These are phyloP conservation scores for Pythium diclinum DNA, from an alignment of 352 stramenopile genomes.

Conservation along the genomic window DNA sequence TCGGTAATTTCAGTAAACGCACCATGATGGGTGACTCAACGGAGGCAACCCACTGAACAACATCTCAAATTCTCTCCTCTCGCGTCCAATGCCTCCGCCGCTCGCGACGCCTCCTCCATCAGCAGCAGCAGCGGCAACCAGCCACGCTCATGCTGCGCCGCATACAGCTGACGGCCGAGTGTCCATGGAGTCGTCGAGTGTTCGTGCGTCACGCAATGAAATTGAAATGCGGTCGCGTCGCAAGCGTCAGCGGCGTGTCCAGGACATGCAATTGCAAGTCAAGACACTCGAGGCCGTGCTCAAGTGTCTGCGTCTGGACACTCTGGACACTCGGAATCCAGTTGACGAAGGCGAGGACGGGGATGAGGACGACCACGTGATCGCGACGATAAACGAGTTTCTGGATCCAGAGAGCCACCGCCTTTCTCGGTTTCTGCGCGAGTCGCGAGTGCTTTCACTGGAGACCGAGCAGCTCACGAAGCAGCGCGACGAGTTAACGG, in stretches of 20 bases:
- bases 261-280: slow-evolving; percentile 1
- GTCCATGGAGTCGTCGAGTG: background rate
- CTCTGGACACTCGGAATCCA: background rate
- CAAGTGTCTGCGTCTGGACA: background rate
- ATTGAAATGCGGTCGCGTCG: slow-evolving; percentile 11
- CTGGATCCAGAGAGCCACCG: slow-evolving; percentile 5
- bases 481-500: background rate
- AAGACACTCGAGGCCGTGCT: slow-evolving; percentile 6
- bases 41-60: no score
- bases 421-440: background rate
- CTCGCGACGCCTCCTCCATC: no score
- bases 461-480: background rate
- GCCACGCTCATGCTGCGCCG: no score
- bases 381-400: slow-evolving; percentile 1
- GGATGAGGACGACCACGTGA: background rate
- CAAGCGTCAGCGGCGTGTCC: slow-evolving; percentile 1
- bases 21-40: no score
- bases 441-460: background rate
- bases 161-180: no score
- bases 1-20: no score
- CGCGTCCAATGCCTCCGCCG: no score
- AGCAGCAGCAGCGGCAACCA: no score
- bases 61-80: no score
- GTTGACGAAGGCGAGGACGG: background rate
- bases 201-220: slow-evolving; percentile 1